A percentile compares a stretch with the other conserved stretches of the same genome.
Conservation (phyloP, 1,139 yeast species). For the Geotrichum europaeum region DNA sequence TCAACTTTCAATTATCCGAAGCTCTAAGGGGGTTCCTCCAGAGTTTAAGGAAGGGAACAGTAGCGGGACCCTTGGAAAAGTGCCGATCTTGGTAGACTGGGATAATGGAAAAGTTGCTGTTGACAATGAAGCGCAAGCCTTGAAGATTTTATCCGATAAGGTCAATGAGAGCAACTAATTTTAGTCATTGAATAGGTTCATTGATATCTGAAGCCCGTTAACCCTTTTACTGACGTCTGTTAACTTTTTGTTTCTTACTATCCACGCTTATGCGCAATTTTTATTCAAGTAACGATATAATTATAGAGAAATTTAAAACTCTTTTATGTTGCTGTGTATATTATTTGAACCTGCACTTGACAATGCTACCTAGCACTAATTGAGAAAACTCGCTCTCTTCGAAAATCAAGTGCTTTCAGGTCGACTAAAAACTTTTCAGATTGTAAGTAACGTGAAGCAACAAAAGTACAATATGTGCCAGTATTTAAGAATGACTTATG, state of each 20-base stretch:
- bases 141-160: constrained; percentile 27
- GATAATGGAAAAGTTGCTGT: constrained; percentile 36
- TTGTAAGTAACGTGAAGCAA: too few relatives aligned
- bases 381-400: too few relatives aligned
- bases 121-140: constrained; percentile 37
- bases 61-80: constrained; percentile 11
- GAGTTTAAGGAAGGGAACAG: constrained; percentile 7
- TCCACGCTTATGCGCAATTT: not conserved
- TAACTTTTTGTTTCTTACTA: not conserved
- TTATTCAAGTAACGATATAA: not conserved
- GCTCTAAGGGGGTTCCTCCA: constrained; percentile 9
- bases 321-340: too few relatives aligned
- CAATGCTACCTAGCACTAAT: too few relatives aligned
- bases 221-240: not conserved
- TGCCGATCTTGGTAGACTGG: constrained; percentile 37
- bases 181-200: not conserved
- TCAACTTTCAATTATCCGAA: constrained; percentile 22
- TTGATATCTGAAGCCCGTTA: too few relatives aligned
- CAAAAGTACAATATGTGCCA: too few relatives aligned
- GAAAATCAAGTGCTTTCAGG: too few relatives aligned
- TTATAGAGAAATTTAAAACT: too few relatives aligned
- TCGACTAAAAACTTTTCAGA: too few relatives aligned
- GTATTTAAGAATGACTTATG: too few relatives aligned
- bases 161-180: not conserved
- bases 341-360: too few relatives aligned